These are phyloP conservation scores for Corylus americana DNA, from an alignment of 306 rosid species.

Conservation along the genomic window DNA sequence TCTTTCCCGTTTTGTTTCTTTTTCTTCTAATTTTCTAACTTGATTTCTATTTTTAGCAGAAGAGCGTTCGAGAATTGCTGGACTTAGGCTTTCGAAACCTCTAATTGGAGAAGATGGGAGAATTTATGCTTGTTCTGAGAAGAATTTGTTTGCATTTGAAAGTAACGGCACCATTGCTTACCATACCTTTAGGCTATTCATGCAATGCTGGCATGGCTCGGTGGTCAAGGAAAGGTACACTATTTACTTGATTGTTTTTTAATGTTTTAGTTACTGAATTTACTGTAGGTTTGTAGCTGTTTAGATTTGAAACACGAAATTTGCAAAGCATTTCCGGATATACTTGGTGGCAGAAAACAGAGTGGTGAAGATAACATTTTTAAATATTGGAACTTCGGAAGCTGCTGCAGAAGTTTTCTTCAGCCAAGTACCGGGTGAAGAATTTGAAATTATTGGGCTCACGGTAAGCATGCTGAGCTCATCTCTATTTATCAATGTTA, in stretches of 20 bases:
- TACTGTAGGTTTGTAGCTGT: neutral
- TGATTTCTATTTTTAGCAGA: neutral
- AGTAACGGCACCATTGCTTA: slow-evolving; percentile 50
- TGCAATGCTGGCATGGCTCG: slow-evolving; percentile 53
- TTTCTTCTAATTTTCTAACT: too few species aligned
- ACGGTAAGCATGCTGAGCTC: slow-evolving; percentile 62
- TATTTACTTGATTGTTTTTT: neutral
- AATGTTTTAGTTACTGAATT: neutral
- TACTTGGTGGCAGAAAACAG: slow-evolving; percentile 72
- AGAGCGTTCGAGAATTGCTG: slow-evolving; percentile 17
- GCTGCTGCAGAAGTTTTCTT: slow-evolving; percentile 50
- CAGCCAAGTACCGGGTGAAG: slow-evolving; percentile 44
- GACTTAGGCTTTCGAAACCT: slow-evolving; percentile 55
- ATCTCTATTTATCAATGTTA: slow-evolving; percentile 49
- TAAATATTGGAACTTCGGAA: slow-evolving; percentile 35
- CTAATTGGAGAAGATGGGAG: slow-evolving; percentile 58
- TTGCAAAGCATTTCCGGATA: slow-evolving; percentile 43
- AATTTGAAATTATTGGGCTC: slow-evolving; percentile 60
- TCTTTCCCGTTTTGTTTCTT: neutral
- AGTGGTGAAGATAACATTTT: slow-evolving; percentile 55
- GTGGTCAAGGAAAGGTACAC: slow-evolving; percentile 56
- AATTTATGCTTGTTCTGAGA: slow-evolving; percentile 55
- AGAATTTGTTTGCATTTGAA: neutral
- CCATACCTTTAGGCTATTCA: slow-evolving; percentile 48
- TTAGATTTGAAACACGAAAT: neutral